Evolutionary conservation across 805 yeast species (phyloP).

Genomic region (Naumovozyma castellii): DNA sequence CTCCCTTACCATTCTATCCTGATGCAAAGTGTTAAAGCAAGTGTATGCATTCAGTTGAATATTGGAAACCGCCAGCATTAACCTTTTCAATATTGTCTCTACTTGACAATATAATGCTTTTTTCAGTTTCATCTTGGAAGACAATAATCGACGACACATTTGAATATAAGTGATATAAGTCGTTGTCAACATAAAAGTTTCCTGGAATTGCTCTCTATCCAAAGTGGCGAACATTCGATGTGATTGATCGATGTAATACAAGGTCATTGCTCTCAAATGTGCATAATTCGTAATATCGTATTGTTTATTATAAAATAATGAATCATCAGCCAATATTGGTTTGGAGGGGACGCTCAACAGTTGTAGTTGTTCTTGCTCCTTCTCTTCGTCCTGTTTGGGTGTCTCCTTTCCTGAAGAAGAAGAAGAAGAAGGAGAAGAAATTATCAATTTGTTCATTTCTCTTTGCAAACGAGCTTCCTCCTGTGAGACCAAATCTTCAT

Average conservation of each 20-base stretch:
- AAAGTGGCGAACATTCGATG: constrained; percentile 42
- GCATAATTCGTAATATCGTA: constrained; percentile 56
- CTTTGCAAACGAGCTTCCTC: background rate
- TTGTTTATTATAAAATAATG: constrained; percentile 48
- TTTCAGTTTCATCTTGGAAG: constrained; percentile 40
- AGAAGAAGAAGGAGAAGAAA: background rate
- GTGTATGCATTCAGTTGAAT: background rate
- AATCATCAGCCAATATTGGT: constrained; percentile 27
- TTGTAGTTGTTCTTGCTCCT: background rate
- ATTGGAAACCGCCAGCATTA: background rate
- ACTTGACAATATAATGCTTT: constrained; percentile 11
- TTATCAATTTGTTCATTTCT: background rate
- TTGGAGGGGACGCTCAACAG: background rate
- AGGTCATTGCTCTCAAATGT: constrained; percentile 39
- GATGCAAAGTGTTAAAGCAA: background rate
- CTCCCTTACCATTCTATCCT: too few relatives aligned
- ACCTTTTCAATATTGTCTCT: background rate
- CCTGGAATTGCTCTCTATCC: constrained; percentile 43
- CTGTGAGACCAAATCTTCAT: background rate
- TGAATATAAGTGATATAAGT: constrained; percentile 47
- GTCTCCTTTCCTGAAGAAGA: background rate
- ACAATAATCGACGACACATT: constrained; percentile 44
- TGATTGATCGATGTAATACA: constrained; percentile 39
- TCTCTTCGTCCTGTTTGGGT: background rate
- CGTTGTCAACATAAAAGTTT: constrained; percentile 45